Evolutionary conservation across 495 filamentous ascomycete genomes (phyloP).

Genomic region (Penicillium pancosmium): DNA sequence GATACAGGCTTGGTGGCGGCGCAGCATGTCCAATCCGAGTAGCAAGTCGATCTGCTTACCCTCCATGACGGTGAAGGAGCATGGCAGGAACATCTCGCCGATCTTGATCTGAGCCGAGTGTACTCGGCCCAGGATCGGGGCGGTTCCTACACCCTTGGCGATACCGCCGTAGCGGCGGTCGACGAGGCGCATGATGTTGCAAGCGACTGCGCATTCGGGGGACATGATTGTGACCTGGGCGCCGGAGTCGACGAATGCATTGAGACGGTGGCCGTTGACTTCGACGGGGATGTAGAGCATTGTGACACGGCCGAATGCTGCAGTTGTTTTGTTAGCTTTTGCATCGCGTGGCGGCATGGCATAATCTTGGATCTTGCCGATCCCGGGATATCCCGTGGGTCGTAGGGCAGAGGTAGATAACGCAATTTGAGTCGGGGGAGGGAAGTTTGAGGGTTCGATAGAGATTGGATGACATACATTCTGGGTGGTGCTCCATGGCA

Average conservation of each 20-base stretch:
- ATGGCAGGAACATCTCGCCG: constrained; percentile 82
- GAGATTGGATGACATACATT: constrained; percentile 62
- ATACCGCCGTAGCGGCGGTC: constrained; percentile 90
- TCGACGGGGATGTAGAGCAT: constrained; percentile 97
- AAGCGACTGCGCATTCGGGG: constrained; percentile 82
- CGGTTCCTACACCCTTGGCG: constrained; percentile 90
- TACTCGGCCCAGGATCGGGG: constrained; percentile 90
- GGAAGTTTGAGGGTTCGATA: background rate
- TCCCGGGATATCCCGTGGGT: background rate
- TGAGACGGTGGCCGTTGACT: constrained; percentile 88
- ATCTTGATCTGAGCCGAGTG: constrained; percentile 94
- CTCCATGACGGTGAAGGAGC: constrained; percentile 99
- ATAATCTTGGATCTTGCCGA: background rate
- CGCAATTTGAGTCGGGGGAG: background rate
- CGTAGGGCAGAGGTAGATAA: background rate
- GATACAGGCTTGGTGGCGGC: constrained; percentile 88
- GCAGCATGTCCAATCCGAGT: constrained; percentile 94
- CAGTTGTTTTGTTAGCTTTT: constrained; percentile 21
- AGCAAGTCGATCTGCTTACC: constrained; percentile 96
- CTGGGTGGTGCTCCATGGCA: constrained; percentile 93
- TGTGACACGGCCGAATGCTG: constrained; percentile 89
- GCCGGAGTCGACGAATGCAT: constrained; percentile 96
- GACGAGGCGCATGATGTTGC: constrained; percentile 96
- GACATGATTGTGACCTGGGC: constrained; percentile 99
- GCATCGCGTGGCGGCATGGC: background rate